These are phyloP conservation scores for Amauroascus verrucosus DNA, from an alignment of 2,329 filamentous ascomycete genomes.

Conservation along the genomic window DNA sequence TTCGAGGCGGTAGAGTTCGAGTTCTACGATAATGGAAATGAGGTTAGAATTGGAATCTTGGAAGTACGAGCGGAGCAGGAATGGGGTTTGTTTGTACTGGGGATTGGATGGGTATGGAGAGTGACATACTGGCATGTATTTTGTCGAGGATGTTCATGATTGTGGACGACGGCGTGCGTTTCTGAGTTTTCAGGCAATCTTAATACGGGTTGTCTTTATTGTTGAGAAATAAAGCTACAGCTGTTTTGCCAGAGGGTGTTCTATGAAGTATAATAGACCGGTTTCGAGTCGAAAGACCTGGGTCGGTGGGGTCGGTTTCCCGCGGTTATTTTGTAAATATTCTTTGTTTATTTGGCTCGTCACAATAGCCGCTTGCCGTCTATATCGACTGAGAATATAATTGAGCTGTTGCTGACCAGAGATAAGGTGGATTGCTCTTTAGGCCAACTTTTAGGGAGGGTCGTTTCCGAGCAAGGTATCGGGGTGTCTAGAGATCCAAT, in stretches of 20 bases:
- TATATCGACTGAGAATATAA: neutral
- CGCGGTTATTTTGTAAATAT: neutral
- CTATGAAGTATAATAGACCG: too few species aligned
- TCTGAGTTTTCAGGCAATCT: too few species aligned
- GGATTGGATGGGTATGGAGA: neutral
- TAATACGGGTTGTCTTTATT: too few species aligned
- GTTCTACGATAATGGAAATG: conserved; percentile 38
- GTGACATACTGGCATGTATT: conserved; percentile 41
- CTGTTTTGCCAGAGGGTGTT: too few species aligned
- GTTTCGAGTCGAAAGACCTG: too few species aligned
- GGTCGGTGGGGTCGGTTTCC: neutral
- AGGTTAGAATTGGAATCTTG: neutral
- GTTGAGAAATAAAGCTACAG: too few species aligned
- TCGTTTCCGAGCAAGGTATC: neutral
- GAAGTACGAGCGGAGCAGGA: too few species aligned
- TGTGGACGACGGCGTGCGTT: neutral
- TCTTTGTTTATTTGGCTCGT: neutral
- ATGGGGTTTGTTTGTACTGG: too few species aligned
- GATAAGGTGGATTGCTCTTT: too few species aligned
- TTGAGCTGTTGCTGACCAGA: neutral
- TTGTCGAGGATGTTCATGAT: conserved; percentile 43
- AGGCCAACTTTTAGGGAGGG: neutral
- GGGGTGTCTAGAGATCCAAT: neutral
- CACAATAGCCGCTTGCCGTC: neutral
- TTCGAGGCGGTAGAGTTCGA: conserved; percentile 90